Conservation (phyloP, 2,329 filamentous ascomycete species). For the Coniochaeta prunicola region DNA sequence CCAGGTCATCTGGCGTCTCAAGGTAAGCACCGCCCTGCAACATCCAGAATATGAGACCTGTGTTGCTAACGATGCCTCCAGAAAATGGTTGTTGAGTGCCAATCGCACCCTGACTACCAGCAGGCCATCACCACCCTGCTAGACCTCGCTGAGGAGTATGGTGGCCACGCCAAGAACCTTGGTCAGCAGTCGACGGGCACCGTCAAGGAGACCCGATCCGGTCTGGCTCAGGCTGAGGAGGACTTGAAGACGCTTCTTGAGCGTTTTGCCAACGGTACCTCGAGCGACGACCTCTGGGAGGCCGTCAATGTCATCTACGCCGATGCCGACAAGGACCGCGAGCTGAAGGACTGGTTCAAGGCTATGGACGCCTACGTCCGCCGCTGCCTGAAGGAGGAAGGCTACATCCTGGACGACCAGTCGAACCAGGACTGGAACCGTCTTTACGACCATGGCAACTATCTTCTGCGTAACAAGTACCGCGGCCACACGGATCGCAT, state of each 20-base stretch:
- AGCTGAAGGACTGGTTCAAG: constrained; percentile 87
- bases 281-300: constrained; percentile 76
- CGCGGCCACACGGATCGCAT: constrained; percentile 77
- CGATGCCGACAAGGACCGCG: constrained; percentile 78
- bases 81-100: constrained; percentile 97
- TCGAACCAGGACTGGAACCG: constrained; percentile 77
- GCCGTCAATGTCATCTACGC: constrained; percentile 79
- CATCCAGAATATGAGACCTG: not conserved
- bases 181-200: constrained; percentile 58
- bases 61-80: constrained; percentile 22
- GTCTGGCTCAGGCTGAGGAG: constrained; percentile 64
- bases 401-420: constrained; percentile 78
- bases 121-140: constrained; percentile 86
- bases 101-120: constrained; percentile 90
- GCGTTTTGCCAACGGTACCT: constrained; percentile 92
- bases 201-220: constrained; percentile 65
- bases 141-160: constrained; percentile 76
- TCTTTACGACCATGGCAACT: constrained; percentile 79
- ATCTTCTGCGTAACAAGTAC: constrained; percentile 84
- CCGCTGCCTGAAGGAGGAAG: constrained; percentile 78
- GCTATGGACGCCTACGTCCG: constrained; percentile 70
- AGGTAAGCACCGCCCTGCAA: constrained; percentile 23
- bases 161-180: constrained; percentile 61
- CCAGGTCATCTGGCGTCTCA: constrained; percentile 84
- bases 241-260: constrained; percentile 85